These are phyloP conservation scores for sorghum (Sorghum bicolor) DNA, from an alignment of 176 grass and related monocot species.

Conservation along the genomic window Sorghum_bicolor_NCBIv3 NC_012870.2:9214001-9214500, in stretches of 20 bases:
- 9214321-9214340: conserved; percentile 3
- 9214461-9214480: not conserved
- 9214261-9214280: conserved; percentile 98
- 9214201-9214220: not conserved
- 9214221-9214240: conserved; percentile 63
- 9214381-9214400: not conserved
- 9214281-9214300: conserved; percentile 71
- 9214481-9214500: not conserved
- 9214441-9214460: not conserved
- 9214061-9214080: not conserved
- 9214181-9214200: not conserved
- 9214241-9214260: conserved; percentile 83
- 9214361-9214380: not conserved
- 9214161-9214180: not conserved
- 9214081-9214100: not conserved
- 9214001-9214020: conserved; percentile 6
- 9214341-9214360: conserved; percentile 10
- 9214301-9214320: conserved; percentile 82
- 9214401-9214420: not conserved
- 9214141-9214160: not conserved
- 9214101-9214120: not conserved
- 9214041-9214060: not conserved
- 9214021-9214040: not conserved
- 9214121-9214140: not conserved
- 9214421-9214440: not conserved